Percentiles rank a stretch among this genome's conserved stretches.
Conservation (phyloP, 257 asterid species). For the Agastache rugosa region DNA sequence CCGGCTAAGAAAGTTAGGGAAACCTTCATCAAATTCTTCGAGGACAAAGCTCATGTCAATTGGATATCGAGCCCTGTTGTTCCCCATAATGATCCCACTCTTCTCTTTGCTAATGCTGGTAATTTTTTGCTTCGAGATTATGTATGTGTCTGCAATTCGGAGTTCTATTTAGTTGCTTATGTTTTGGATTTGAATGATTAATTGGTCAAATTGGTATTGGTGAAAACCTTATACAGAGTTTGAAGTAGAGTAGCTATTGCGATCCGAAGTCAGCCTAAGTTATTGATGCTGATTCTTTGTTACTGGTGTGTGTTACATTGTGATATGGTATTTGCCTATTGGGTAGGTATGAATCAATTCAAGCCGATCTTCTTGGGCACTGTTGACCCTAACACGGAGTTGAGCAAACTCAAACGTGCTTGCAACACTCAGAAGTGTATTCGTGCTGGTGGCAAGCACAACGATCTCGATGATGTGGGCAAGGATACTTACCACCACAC, state of each 20-base stretch:
- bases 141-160: neutral
- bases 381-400: slow-evolving; percentile 80
- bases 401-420: slow-evolving; percentile 91
- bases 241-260: neutral
- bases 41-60: slow-evolving; percentile 59
- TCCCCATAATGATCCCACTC: slow-evolving; percentile 94
- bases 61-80: slow-evolving; percentile 94
- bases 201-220: neutral
- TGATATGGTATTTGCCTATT: slow-evolving; percentile 16
- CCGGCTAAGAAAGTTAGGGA: slow-evolving; percentile 69
- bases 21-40: slow-evolving; percentile 69
- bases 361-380: slow-evolving; percentile 96
- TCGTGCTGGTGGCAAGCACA: slow-evolving; percentile 99
- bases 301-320: slow-evolving; percentile 16
- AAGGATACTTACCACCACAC: slow-evolving; percentile 99
- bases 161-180: neutral
- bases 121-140: neutral
- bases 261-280: neutral
- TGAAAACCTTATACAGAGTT: neutral
- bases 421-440: slow-evolving; percentile 98
- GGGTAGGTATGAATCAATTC: slow-evolving; percentile 95
- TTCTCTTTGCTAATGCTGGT: slow-evolving; percentile 94
- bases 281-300: slow-evolving; percentile 9
- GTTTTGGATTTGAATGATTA: slow-evolving; percentile 5
- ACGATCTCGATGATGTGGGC: slow-evolving; percentile 97